These are phyloP conservation scores for Cladosporium sp. DNA, from an alignment of 2,329 filamentous ascomycete genomes.

Conservation along the genomic window DNA sequence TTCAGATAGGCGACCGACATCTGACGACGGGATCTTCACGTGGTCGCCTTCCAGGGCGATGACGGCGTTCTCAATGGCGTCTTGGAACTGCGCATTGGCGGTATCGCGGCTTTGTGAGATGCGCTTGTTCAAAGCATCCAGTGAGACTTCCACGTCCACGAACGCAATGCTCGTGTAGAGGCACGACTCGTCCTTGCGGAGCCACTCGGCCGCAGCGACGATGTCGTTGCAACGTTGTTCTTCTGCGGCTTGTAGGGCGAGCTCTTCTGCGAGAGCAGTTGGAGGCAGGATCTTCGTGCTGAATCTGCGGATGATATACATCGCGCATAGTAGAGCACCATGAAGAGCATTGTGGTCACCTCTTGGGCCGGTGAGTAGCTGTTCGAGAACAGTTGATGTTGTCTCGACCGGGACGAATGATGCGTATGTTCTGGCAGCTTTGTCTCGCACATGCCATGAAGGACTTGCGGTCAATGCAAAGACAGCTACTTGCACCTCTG, in stretches of 20 bases:
- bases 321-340: constrained; percentile 35
- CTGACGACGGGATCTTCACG: neutral
- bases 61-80: neutral
- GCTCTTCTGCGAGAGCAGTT: neutral
- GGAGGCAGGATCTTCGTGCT: constrained; percentile 4
- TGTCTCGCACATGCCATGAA: constrained; percentile 80
- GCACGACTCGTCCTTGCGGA: constrained; percentile 11
- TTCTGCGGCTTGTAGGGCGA: neutral
- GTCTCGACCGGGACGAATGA: constrained; percentile 31
- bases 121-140: constrained; percentile 1
- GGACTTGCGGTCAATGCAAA: constrained; percentile 64
- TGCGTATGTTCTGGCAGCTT: constrained; percentile 69
- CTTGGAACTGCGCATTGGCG: neutral
- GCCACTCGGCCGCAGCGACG: constrained; percentile 7
- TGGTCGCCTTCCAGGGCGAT: constrained; percentile 15
- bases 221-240: constrained; percentile 7
- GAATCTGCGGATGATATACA: constrained; percentile 26
- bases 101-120: neutral
- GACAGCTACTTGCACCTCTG: constrained; percentile 60
- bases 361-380: constrained; percentile 15
- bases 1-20: neutral
- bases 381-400: constrained; percentile 12
- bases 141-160: neutral
- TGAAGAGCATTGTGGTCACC: constrained; percentile 34
- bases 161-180: constrained; percentile 15